Conservation (phyloP, 208 protist species). For the Trichomonas gallinae region DNA sequence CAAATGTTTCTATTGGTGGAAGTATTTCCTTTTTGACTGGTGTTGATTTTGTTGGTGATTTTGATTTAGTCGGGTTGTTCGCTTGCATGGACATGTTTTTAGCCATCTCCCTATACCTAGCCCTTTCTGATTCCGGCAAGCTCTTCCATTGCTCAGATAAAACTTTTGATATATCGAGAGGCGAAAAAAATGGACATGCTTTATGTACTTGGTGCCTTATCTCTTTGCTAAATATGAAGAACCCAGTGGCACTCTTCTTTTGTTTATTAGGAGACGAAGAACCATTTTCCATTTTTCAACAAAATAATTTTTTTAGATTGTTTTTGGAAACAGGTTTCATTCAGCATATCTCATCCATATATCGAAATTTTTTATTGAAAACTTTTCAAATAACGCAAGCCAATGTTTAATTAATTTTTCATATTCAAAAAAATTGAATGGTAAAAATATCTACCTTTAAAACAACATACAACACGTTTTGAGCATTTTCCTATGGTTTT, state of each 20-base stretch:
- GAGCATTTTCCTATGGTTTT: neutral
- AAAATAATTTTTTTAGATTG: neutral
- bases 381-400: too few species aligned
- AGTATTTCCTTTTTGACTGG: neutral
- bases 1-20: neutral
- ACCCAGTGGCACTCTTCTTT: neutral
- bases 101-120: neutral
- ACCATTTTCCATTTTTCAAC: neutral
- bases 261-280: neutral
- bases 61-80: neutral
- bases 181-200: neutral
- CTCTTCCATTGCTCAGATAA: neutral
- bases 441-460: too few species aligned
- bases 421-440: too few species aligned
- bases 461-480: too few species aligned
- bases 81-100: neutral
- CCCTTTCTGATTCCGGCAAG: neutral
- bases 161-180: neutral
- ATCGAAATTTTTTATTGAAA: too few species aligned
- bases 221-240: neutral
- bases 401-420: neutral
- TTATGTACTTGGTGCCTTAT: neutral
- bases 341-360: too few species aligned
- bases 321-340: too few species aligned
- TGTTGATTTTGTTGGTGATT: neutral